Evolutionary conservation across 257 asterid genomes (phyloP).

Genomic region (Hygrophila difformis): DNA sequence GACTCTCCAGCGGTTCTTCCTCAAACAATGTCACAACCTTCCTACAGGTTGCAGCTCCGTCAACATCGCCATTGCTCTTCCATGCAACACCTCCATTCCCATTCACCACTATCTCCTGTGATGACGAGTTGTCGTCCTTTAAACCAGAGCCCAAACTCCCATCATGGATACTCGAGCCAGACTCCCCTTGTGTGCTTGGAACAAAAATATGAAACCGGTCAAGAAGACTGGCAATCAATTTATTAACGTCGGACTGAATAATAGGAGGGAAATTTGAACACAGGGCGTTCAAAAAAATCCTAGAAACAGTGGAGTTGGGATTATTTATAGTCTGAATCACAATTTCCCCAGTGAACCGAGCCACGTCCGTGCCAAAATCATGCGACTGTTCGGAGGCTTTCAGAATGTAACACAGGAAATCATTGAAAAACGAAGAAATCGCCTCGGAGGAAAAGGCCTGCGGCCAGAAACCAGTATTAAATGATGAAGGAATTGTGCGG

Average conservation of each 20-base stretch:
- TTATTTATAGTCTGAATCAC: conserved; percentile 42
- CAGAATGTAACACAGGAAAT: conserved; percentile 49
- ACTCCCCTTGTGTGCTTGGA: conserved; percentile 46
- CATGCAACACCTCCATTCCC: conserved; percentile 31
- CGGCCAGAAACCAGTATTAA: conserved; percentile 72
- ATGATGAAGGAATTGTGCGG: conserved; percentile 69
- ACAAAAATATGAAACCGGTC: conserved; percentile 53
- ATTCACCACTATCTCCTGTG: conserved; percentile 28
- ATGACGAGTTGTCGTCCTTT: neutral
- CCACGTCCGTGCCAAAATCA: conserved; percentile 61
- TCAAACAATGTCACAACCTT: conserved; percentile 45
- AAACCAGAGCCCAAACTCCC: conserved; percentile 19
- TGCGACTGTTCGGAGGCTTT: conserved; percentile 47
- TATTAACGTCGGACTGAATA: conserved; percentile 57
- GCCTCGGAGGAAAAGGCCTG: conserved; percentile 61
- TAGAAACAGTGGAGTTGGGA: conserved; percentile 36
- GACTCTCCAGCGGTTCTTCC: conserved; percentile 65
- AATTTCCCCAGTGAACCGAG: conserved; percentile 67
- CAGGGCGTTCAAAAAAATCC: conserved; percentile 53
- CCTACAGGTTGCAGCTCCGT: conserved; percentile 19
- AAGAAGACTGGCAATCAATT: conserved; percentile 47
- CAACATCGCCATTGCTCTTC: conserved; percentile 44
- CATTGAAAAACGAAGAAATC: conserved; percentile 49
- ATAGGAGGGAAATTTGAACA: conserved; percentile 70
- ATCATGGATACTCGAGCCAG: conserved; percentile 29